phyloP scores from a whole-genome alignment of 495 filamentous ascomycete species.

The Entonaema liquescens region DNA sequence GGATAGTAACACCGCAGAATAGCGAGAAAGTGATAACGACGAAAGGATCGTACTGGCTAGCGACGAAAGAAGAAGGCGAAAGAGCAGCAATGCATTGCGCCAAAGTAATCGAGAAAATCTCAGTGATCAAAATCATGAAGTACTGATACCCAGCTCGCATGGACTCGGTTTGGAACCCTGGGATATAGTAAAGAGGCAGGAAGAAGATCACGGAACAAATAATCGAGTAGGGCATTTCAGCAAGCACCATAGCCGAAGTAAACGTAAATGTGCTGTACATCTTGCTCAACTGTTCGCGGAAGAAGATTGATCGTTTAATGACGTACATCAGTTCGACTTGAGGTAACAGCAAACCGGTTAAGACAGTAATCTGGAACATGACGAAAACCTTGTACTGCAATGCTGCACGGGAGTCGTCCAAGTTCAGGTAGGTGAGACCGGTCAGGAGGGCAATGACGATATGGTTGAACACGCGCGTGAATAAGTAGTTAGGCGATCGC shows the following conservation, averaged over 20 bases:
- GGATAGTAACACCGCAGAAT: slow-evolving; percentile 86
- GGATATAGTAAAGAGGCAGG: slow-evolving; percentile 78
- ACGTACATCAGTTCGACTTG: slow-evolving; percentile 81
- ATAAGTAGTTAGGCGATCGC: slow-evolving; percentile 69
- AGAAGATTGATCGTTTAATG: slow-evolving; percentile 76
- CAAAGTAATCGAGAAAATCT: slow-evolving; percentile 78
- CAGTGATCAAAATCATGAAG: slow-evolving; percentile 79
- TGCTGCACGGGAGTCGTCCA: slow-evolving; percentile 71
- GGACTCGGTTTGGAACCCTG: slow-evolving; percentile 63
- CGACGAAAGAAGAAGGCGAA: slow-evolving; percentile 75
- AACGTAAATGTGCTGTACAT: slow-evolving; percentile 81
- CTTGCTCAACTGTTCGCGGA: slow-evolving; percentile 80
- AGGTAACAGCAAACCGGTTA: slow-evolving; percentile 78
- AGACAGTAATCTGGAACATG: slow-evolving; percentile 81
- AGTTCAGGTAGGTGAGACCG: slow-evolving; percentile 74
- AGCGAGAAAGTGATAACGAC: slow-evolving; percentile 80
- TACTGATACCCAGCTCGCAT: slow-evolving; percentile 81
- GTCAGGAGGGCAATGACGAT: slow-evolving; percentile 75
- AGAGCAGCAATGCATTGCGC: slow-evolving; percentile 74
- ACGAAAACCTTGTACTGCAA: slow-evolving; percentile 84
- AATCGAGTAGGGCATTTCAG: slow-evolving; percentile 79
- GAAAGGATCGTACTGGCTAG: slow-evolving; percentile 77
- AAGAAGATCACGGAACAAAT: slow-evolving; percentile 79
- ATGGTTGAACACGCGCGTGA: slow-evolving; percentile 81
- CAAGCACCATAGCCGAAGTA: slow-evolving; percentile 72